Evolutionary conservation across 139 green algal species (phyloP).

Genomic region (Chlorella sorokiniana): DNA sequence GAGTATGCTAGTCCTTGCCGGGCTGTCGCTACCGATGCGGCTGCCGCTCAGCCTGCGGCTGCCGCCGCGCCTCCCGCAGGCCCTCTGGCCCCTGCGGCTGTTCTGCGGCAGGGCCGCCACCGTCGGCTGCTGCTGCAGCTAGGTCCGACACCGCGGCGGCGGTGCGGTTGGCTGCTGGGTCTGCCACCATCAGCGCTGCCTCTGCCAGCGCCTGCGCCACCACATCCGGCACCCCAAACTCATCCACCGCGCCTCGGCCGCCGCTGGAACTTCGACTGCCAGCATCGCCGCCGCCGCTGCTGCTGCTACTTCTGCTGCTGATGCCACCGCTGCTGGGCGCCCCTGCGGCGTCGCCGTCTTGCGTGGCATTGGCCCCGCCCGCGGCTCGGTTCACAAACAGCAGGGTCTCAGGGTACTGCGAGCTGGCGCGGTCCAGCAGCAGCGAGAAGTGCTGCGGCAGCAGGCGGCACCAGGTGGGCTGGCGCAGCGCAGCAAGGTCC

Average conservation of each 20-base stretch:
- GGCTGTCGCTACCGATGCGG: background rate
- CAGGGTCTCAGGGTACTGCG: constrained; percentile 61
- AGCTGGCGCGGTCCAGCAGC: constrained; percentile 46
- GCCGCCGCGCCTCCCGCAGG: background rate
- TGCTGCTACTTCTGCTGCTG: background rate
- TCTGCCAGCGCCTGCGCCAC: constrained; percentile 25
- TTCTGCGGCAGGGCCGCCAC: background rate
- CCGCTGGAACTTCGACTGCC: background rate
- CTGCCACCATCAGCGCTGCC: constrained; percentile 21
- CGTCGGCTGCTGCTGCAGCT: background rate
- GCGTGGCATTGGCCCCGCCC: background rate
- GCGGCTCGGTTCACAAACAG: constrained; percentile 52
- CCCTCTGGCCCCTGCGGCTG: background rate
- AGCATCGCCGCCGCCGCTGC: background rate
- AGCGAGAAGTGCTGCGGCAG: constrained; percentile 59
- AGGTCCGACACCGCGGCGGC: constrained; percentile 9
- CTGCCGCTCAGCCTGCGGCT: background rate
- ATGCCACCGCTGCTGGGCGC: background rate
- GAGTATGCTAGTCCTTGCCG: too few species aligned
- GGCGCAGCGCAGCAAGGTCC: constrained; percentile 43
- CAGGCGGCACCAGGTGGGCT: constrained; percentile 84
- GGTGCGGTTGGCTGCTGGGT: constrained; percentile 6
- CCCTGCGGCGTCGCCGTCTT: background rate
- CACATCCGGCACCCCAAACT: constrained; percentile 15
- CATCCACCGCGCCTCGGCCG: background rate